Conservation (phyloP, 2,329 filamentous ascomycete genomes). For the Moelleriella libera region DNA sequence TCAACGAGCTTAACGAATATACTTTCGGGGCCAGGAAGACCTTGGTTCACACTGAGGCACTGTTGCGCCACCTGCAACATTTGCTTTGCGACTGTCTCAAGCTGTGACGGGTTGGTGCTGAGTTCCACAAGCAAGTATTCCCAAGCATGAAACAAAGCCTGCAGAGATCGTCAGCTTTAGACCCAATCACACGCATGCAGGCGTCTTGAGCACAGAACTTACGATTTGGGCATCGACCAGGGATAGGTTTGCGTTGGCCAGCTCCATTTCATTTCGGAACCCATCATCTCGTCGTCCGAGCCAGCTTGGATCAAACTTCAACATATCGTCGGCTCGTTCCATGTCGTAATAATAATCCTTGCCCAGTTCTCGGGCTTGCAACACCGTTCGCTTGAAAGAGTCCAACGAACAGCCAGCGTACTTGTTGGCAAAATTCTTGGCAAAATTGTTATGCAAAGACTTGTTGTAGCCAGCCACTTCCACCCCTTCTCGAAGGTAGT, state of each 20-base stretch:
- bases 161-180: slow-evolving; percentile 6
- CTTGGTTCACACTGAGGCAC: slow-evolving; percentile 66
- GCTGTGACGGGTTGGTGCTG: slow-evolving; percentile 45
- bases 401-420: slow-evolving; percentile 62
- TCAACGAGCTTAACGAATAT: slow-evolving; percentile 72
- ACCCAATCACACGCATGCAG: neutral
- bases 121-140: slow-evolving; percentile 78
- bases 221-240: slow-evolving; percentile 85
- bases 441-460: slow-evolving; percentile 74
- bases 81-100: slow-evolving; percentile 45
- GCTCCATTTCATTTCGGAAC: slow-evolving; percentile 69
- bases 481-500: slow-evolving; percentile 67
- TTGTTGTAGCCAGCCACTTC: slow-evolving; percentile 72
- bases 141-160: slow-evolving; percentile 75
- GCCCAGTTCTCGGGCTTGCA: slow-evolving; percentile 55
- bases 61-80: slow-evolving; percentile 63
- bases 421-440: slow-evolving; percentile 67
- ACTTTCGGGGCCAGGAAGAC: slow-evolving; percentile 56
- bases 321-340: slow-evolving; percentile 57
- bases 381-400: slow-evolving; percentile 63
- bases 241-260: slow-evolving; percentile 82
- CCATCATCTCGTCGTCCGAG: slow-evolving; percentile 52
- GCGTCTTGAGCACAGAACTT: slow-evolving; percentile 20
- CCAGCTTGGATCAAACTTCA: slow-evolving; percentile 71
- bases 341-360: slow-evolving; percentile 75